These are phyloP conservation scores for Hibiscus trionum DNA, from an alignment of 345 rosid species.

Conservation along the genomic window DNA sequence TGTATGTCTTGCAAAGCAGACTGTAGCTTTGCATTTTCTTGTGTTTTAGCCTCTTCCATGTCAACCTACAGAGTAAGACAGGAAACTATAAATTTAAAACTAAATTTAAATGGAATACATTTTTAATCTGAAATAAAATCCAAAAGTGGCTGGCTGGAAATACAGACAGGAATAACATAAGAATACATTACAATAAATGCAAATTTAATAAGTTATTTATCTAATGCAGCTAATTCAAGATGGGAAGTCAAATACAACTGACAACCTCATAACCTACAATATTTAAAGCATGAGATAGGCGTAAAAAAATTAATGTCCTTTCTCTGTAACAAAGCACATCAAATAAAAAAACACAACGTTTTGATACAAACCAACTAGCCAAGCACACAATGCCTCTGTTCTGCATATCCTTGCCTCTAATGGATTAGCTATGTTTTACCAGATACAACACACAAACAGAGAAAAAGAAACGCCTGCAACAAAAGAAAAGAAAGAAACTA, in stretches of 20 bases:
- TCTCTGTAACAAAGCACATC: neutral
- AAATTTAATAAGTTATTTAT: neutral
- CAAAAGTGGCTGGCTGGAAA: neutral
- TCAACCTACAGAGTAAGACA: constrained; percentile 54
- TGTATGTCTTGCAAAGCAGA: constrained; percentile 77
- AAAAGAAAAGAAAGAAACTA: neutral
- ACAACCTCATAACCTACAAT: neutral
- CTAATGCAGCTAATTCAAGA: neutral
- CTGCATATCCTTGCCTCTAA: neutral
- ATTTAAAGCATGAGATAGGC: neutral
- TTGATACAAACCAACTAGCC: neutral
- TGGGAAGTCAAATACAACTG: neutral
- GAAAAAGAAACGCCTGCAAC: neutral
- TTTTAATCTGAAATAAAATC: neutral
- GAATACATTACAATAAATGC: constrained; percentile 3
- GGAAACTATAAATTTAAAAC: constrained; percentile 1
- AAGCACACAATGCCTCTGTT: neutral
- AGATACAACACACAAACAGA: neutral
- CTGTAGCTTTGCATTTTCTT: constrained; percentile 77
- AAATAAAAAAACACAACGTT: neutral
- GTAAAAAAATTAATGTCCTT: neutral
- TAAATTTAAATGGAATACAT: neutral
- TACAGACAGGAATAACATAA: neutral
- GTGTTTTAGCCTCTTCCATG: constrained; percentile 85
- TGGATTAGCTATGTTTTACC: neutral